Percentiles rank a stretch among this genome's conserved stretches.
Conservation (phyloP, 2,329 filamentous ascomycete species). For the Leptodontidium sp. region DNA sequence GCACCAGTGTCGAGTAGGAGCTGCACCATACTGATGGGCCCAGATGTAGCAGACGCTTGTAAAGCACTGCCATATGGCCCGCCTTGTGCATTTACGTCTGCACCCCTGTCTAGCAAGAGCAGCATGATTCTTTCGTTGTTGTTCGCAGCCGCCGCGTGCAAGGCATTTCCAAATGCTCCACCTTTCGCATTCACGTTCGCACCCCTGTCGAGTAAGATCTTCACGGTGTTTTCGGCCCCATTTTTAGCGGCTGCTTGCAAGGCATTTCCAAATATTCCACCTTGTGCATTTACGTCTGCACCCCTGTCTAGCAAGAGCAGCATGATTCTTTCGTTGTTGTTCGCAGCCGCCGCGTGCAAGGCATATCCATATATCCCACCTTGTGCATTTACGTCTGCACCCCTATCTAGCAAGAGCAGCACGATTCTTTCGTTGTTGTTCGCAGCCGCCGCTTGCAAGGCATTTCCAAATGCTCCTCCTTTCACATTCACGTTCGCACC, state of each 20-base stretch:
- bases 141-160: no score
- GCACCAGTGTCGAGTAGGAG: constrained; percentile 2
- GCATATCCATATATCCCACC: background rate
- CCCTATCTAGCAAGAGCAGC: background rate
- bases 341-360: background rate
- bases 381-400: background rate
- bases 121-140: no score
- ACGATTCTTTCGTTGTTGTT: no score
- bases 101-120: background rate
- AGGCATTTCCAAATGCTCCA: no score
- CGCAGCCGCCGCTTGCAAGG: background rate
- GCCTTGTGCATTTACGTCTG: background rate
- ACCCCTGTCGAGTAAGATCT: constrained; percentile 6
- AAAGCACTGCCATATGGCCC: background rate
- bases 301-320: background rate
- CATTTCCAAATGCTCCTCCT: background rate
- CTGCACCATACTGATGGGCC: background rate
- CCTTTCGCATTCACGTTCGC: background rate
- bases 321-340: no score
- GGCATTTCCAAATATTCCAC: background rate
- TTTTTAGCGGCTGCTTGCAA: background rate
- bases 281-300: background rate
- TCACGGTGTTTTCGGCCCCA: background rate
- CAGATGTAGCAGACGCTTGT: background rate
- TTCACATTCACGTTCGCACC: constrained; percentile 14